phyloP scores from a whole-genome alignment of 345 rosid genomes.

The Eutrema japonicum region DNA sequence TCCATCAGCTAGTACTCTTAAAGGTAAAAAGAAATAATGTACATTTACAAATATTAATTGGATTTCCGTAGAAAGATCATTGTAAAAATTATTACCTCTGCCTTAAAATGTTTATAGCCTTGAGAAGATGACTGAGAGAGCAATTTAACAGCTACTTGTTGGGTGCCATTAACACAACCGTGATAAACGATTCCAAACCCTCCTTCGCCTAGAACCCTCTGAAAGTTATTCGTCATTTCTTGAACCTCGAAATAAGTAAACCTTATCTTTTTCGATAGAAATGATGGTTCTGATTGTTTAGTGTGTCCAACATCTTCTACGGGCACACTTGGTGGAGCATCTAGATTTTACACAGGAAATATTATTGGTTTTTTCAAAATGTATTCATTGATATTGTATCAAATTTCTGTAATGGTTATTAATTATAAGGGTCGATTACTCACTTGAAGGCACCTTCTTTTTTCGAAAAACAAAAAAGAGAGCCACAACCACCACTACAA shows the following conservation, averaged over 20 bases:
- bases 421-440: background rate
- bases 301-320: background rate
- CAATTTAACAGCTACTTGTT: slow-evolving; percentile 50
- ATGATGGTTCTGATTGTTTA: slow-evolving; percentile 7
- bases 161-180: slow-evolving; percentile 37
- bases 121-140: slow-evolving; percentile 46
- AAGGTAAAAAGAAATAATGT: background rate
- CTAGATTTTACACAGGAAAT: background rate
- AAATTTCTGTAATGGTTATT: background rate
- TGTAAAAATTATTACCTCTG: slow-evolving; percentile 40
- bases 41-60: background rate
- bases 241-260: slow-evolving; percentile 30
- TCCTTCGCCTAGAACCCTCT: slow-evolving; percentile 44
- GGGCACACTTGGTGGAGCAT: background rate
- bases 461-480: background rate
- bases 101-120: slow-evolving; percentile 49
- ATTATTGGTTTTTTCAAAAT: background rate
- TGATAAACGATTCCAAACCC: slow-evolving; percentile 50
- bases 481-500: background rate
- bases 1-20: background rate
- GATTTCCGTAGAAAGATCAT: background rate
- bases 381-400: background rate
- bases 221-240: slow-evolving; percentile 48
- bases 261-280: background rate
- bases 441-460: background rate